These are phyloP conservation scores for Tetrahymena elliotti DNA, from an alignment of 73 alveolate genomes.

Conservation along the genomic window DNA sequence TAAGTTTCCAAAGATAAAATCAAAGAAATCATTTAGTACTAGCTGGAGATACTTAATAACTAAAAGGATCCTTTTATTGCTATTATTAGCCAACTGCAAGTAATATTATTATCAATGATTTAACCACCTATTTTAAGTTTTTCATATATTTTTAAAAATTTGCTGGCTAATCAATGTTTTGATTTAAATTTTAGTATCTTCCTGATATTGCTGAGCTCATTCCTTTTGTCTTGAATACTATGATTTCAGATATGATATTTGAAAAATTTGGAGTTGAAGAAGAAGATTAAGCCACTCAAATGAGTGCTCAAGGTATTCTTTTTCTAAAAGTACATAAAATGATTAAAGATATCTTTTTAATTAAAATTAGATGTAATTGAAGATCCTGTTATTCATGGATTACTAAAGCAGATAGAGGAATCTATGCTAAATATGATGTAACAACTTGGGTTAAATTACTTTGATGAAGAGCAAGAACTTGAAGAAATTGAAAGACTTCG, in stretches of 20 bases:
- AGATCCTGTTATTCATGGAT: background rate
- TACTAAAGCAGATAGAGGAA: background rate
- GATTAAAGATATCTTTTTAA: background rate
- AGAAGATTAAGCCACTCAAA: background rate
- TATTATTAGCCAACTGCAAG: background rate
- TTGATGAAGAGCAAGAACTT: background rate
- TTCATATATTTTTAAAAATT: too few species aligned
- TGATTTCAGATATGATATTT: background rate
- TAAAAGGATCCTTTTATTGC: background rate
- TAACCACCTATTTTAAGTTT: background rate
- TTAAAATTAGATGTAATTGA: background rate
- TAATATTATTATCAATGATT: background rate
- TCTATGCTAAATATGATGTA: background rate
- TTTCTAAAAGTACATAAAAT: background rate
- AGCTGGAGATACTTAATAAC: background rate
- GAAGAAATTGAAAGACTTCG: background rate
- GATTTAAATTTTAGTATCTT: background rate
- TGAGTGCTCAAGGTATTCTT: background rate
- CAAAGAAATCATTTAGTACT: background rate
- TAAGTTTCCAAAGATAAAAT: background rate
- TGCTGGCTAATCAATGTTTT: background rate
- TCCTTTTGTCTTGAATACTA: background rate
- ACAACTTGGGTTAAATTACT: background rate
- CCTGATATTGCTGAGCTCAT: background rate
- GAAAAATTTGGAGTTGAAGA: background rate